phyloP scores from a whole-genome alignment of 768 basidiomycete species.

The Thelephora aurantiotincta region DNA sequence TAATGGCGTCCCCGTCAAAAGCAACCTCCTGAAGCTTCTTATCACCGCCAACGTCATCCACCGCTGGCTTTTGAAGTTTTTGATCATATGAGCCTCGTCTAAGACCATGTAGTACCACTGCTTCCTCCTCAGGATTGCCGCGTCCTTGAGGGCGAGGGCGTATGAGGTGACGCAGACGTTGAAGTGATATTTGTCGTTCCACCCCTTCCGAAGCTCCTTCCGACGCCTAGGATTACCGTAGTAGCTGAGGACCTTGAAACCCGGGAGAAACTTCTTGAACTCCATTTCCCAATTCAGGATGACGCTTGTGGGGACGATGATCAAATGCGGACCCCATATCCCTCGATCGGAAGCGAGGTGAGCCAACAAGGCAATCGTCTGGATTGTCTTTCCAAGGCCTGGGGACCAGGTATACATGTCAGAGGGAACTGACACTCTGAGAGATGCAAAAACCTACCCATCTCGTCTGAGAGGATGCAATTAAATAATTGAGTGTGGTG shows the following conservation, averaged over 20 bases:
- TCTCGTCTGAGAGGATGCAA: conserved; percentile 83
- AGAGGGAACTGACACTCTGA: background rate
- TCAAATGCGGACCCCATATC: conserved; percentile 87
- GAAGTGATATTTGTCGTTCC: conserved; percentile 81
- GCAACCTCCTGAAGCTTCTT: conserved; percentile 69
- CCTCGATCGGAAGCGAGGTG: conserved; percentile 85
- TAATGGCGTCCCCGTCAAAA: conserved; percentile 91
- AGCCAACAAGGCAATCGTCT: conserved; percentile 88
- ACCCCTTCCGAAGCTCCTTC: conserved; percentile 80
- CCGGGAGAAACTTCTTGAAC: conserved; percentile 90
- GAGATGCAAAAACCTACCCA: conserved; percentile 36
- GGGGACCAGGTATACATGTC: background rate
- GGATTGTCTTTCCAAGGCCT: conserved; percentile 72
- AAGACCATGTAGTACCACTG: conserved; percentile 94
- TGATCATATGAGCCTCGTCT: conserved; percentile 96
- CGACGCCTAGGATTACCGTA: conserved; percentile 83
- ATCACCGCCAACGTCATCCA: conserved; percentile 91
- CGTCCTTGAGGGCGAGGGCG: conserved; percentile 81
- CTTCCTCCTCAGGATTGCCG: conserved; percentile 85
- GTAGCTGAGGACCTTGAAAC: conserved; percentile 78
- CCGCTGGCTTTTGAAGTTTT: conserved; percentile 88
- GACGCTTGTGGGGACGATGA: conserved; percentile 88
- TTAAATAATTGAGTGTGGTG: conserved; percentile 71
- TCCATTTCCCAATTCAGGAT: conserved; percentile 95
- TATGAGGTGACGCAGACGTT: conserved; percentile 95